Base-by-base conservation (phyloP, 2,329 filamentous ascomycete species). In the Periconia sp. region DNA sequence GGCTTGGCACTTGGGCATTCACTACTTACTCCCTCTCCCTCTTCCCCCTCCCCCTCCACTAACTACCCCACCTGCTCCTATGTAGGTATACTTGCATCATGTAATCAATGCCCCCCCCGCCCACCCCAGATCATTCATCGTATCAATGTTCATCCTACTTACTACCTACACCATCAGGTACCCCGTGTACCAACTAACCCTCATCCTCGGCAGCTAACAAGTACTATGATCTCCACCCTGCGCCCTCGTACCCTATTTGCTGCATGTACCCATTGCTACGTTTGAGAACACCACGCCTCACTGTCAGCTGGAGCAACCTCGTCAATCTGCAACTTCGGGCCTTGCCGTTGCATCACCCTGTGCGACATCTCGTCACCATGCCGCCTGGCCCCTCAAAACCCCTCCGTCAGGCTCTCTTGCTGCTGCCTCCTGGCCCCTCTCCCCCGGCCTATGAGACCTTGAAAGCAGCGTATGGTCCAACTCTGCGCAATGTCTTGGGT, bases 391-490 rank as follows among this genome's bases (percentile, higher is more conserved):
- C 41, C 57, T 57, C 50, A 42, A 55, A 52, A 19, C 55, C 53
- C 47, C 57, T 52, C 31, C 31, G 14, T 45, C 66, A 63, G 52
- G 65, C 68, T 2, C 65, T 81, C 43, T 67, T 80, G 35, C 66
- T 81, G 42, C 73, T 81, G 10, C 77, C 79, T 23, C 77, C 79
- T 31, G 63, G 73, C 3, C 76, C 77, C 7, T 66, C 70, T 18
- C 69, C 75, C 30, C 62, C 73, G 3, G 72, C 72, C 5, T 73
- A 74, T 54, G 64, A 71, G 3, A 63, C 74, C 6, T 62, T 80
- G 54, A 78, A 77, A 55, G 69, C 72, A 18, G 73, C 74, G 27
- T 81, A 77, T 59, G 67, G 70, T 43, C 65, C 77, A 3, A 74
- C 77, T 3, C 62, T 81, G 10, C 64, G 64, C 43, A 64, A 74